Percentiles rank a stretch among this genome's conserved stretches.
phyloP scores from a whole-genome alignment of 192 early-diverging fungal genomes.

The Phlyctochytrium planicorne region DNA sequence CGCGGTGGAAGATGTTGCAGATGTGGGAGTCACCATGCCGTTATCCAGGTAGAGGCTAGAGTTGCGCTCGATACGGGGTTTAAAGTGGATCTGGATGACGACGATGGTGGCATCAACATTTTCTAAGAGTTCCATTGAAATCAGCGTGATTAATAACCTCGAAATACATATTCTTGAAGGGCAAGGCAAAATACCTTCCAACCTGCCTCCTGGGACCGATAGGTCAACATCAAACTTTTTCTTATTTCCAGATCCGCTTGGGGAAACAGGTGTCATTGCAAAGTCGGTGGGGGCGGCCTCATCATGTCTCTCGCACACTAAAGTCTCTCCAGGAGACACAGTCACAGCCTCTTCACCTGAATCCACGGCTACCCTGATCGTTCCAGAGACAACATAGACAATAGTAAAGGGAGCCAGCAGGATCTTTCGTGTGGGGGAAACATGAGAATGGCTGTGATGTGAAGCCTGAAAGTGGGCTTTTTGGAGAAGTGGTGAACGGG shows the following conservation, averaged over 20 bases:
- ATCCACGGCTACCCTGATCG: conserved; percentile 39
- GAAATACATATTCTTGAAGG: too few species aligned
- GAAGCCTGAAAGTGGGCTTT: not conserved
- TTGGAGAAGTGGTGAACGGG: too few species aligned
- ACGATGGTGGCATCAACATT: conserved; percentile 44
- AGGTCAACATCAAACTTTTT: conserved; percentile 2
- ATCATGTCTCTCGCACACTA: conserved; percentile 57
- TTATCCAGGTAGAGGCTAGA: conserved; percentile 12
- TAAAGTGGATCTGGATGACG: conserved; percentile 45
- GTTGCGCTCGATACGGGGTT: conserved; percentile 7
- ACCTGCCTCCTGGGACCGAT: not conserved
- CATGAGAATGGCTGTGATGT: conserved; percentile 12
- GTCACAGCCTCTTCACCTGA: conserved; percentile 12
- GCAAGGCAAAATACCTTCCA: not conserved
- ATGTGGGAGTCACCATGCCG: not conserved
- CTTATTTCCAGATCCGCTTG: too few species aligned
- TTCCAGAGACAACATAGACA: conserved; percentile 60
- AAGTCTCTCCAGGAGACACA: conserved; percentile 46
- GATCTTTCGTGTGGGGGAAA: conserved; percentile 43
- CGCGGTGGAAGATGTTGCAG: conserved; percentile 9
- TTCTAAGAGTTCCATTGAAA: too few species aligned
- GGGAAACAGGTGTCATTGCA: conserved; percentile 46
- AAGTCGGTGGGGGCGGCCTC: conserved; percentile 54
- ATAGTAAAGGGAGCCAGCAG: conserved; percentile 54
- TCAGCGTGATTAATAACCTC: too few species aligned